Evolutionary conservation across 2,329 filamentous ascomycete genomes (phyloP).

Genomic region (Phialemoniopsis sp.): DNA sequence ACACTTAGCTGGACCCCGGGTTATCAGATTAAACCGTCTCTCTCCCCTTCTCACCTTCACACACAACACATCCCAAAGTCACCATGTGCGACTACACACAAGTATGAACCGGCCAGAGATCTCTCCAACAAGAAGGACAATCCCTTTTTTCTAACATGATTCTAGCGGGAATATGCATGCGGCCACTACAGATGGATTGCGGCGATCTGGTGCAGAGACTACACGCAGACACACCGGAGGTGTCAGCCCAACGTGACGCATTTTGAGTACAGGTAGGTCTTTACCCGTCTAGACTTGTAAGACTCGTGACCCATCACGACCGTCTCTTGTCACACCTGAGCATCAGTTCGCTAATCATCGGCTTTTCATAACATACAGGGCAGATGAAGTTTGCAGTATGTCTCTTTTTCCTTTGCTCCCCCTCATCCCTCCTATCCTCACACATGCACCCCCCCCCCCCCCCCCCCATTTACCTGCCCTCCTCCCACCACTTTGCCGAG

Average conservation of each 20-base stretch:
- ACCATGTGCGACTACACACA: constrained; percentile 50
- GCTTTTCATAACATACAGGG: constrained; percentile 5
- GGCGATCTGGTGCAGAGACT: constrained; percentile 25
- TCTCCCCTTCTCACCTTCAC: too few species aligned
- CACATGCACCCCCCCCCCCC: not conserved
- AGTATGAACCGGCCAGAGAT: constrained; percentile 18
- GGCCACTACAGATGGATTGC: constrained; percentile 29
- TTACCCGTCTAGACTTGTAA: not conserved
- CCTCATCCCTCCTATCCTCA: not conserved
- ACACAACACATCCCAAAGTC: not conserved
- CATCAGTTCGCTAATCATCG: not conserved
- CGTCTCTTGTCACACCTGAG: not conserved
- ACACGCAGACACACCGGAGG: constrained; percentile 23
- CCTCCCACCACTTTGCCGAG: not conserved
- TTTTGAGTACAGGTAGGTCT: constrained; percentile 22
- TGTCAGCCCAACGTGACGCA: constrained; percentile 26
- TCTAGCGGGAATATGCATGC: constrained; percentile 23
- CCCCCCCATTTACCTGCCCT: too few species aligned
- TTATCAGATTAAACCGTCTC: too few species aligned
- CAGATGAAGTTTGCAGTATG: constrained; percentile 23
- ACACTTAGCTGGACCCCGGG: too few species aligned
- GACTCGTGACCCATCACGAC: not conserved
- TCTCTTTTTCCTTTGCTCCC: constrained; percentile 3
- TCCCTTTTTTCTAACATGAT: not conserved
- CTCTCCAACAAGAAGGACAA: not conserved